Base-by-base conservation (phyloP, 805 yeast species). In the Kazachstania viticola region DNA sequence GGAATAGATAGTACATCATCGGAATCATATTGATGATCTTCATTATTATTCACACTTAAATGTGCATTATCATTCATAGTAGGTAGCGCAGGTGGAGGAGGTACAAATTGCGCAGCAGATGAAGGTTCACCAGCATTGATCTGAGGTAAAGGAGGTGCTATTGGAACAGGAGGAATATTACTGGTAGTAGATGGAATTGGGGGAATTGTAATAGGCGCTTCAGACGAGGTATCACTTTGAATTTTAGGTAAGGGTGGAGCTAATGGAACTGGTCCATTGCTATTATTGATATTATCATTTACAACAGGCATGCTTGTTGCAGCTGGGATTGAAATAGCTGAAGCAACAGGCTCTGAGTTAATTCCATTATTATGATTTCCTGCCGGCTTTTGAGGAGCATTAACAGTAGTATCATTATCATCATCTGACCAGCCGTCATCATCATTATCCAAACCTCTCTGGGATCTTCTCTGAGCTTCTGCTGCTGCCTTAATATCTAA, bases 381-480 rank as follows among this genome's bases (percentile, higher is more conserved):
- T 40, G 25, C 51, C 50, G 29, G 54, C 48, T 27, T 45, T 48
- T 37, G 53, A 53, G 23, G 59, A 52, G 21, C 49, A 47, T 27
- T 53, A n/a, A n/a, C n/a, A n/a, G n/a, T 46, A 15, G 44, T 33
- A 13, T 44, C 49, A 5, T 56, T 62, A 4, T 59, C 65, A 33
- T 61, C 64, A 27, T 50, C 55, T 25, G 54, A 49, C 53, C 60
- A 51, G 32, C 54, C 60, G 24, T 39, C 43, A 15, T 41, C 47
- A 33, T 57, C 60, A 30, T 52, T 54, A 28, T 48, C 60, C 21
- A 55, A 35, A 13, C 67, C 67, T 54, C 87, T 65, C 51, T 80
- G 88, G 6, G 81, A 71, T 17, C 69, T 73, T 54, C 91, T 65
- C 54, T 79, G 87, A 2, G 76, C 78, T 34, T 74, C 78, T 18